Evolutionary conservation across 768 basidiomycete species (phyloP).

Genomic region (Phanerochaete sordida): DNA sequence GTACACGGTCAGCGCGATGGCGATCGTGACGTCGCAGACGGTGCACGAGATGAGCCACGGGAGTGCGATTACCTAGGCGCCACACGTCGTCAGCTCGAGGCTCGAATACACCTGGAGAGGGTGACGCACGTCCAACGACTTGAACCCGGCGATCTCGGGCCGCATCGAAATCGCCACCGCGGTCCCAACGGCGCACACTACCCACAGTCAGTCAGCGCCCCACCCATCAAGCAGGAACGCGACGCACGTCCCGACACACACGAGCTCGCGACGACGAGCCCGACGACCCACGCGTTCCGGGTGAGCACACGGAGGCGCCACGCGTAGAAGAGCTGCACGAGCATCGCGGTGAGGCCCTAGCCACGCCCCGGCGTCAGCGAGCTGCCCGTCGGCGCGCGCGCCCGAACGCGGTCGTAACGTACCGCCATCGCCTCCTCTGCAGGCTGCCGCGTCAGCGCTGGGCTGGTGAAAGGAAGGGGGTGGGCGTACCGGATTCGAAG

Average conservation of each 20-base stretch:
- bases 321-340: constrained; percentile 14
- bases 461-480: too few relatives aligned
- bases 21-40: constrained; percentile 9
- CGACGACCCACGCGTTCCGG: constrained; percentile 7
- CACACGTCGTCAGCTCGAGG: too few relatives aligned
- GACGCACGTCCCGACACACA: neutral
- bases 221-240: too few relatives aligned
- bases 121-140: neutral
- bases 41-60: constrained; percentile 9
- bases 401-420: neutral
- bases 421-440: constrained; percentile 2
- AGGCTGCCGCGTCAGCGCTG: neutral
- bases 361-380: neutral
- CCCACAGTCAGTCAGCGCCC: too few relatives aligned
- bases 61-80: neutral
- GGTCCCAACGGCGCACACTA: constrained; percentile 4
- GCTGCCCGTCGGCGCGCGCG: too few relatives aligned
- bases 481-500: too few relatives aligned
- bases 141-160: constrained; percentile 3
- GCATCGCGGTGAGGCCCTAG: constrained; percentile 13
- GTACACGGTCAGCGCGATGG: neutral
- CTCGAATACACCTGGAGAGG: too few relatives aligned
- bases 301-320: constrained; percentile 15
- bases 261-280: constrained; percentile 1
- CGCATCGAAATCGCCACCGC: constrained; percentile 6